Percentiles rank a stretch among this genome's conserved stretches.
These are phyloP conservation scores for Musa balbisiana DNA, from an alignment of 202 grass and related monocot species.

Conservation along the genomic window DNA sequence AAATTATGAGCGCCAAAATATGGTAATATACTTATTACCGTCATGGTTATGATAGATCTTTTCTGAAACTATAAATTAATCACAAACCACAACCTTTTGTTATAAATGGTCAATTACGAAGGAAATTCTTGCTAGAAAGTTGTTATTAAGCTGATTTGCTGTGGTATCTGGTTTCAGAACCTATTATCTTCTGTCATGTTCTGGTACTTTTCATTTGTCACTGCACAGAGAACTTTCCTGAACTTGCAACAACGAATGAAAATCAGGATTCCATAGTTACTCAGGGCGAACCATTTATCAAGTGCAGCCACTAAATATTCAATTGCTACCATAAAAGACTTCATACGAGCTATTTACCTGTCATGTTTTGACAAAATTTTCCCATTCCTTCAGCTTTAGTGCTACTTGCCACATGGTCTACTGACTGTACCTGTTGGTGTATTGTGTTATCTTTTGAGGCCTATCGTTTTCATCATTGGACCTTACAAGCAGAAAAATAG, in stretches of 20 bases:
- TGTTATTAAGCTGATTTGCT: not conserved
- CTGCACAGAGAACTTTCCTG: too few species aligned
- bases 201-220: too few species aligned
- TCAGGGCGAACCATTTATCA: too few species aligned
- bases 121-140: not conserved
- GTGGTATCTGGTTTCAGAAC: not conserved
- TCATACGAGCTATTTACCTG: too few species aligned
- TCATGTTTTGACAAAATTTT: too few species aligned
- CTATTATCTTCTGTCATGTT: not conserved
- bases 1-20: slow-evolving; percentile 63
- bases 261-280: too few species aligned
- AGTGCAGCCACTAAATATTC: too few species aligned
- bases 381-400: too few species aligned
- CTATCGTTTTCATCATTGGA: not conserved
- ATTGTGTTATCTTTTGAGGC: not conserved
- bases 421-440: not conserved
- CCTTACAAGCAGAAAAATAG: too few species aligned
- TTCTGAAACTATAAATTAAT: not conserved
- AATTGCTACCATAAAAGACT: too few species aligned
- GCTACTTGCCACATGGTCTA: too few species aligned
- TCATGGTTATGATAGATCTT: not conserved
- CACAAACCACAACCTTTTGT: not conserved
- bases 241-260: too few species aligned
- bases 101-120: not conserved
- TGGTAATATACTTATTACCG: slow-evolving; percentile 35